Conservation (phyloP, 805 yeast genomes). For the Limtongozyma cylindracea region DNA sequence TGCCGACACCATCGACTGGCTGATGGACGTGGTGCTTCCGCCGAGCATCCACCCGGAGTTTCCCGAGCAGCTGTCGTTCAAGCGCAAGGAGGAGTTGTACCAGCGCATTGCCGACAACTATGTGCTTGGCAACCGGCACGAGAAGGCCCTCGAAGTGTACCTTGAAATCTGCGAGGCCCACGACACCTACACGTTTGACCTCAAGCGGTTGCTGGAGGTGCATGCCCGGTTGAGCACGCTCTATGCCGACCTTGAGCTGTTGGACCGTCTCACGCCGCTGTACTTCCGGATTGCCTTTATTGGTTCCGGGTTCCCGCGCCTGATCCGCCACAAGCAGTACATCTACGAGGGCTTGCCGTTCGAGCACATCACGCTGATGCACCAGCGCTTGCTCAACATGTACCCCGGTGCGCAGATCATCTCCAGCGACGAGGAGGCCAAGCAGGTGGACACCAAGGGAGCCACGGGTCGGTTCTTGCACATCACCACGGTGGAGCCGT, state of each 20-base stretch:
- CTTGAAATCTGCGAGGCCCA: constrained; percentile 59
- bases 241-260: constrained; percentile 38
- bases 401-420: constrained; percentile 68
- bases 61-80: constrained; percentile 64
- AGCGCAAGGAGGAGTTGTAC: constrained; percentile 49
- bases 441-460: constrained; percentile 16
- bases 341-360: constrained; percentile 73
- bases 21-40: constrained; percentile 25
- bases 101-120: constrained; percentile 49
- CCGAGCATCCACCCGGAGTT: constrained; percentile 37
- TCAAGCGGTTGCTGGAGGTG: constrained; percentile 47
- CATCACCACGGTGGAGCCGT: constrained; percentile 51
- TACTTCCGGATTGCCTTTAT: constrained; percentile 59
- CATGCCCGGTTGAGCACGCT: constrained; percentile 42
- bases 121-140: constrained; percentile 45
- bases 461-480: constrained; percentile 54
- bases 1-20: constrained; percentile 61
- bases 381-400: constrained; percentile 42
- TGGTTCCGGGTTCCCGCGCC: constrained; percentile 66
- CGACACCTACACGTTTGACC: constrained; percentile 46
- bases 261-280: constrained; percentile 53
- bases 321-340: constrained; percentile 51
- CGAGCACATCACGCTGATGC: constrained; percentile 69
- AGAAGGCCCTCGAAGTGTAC: constrained; percentile 56
- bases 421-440: constrained; percentile 30